These are phyloP conservation scores for Botrytis elliptica DNA, from an alignment of 2,329 filamentous ascomycete genomes.

Conservation along the genomic window DNA sequence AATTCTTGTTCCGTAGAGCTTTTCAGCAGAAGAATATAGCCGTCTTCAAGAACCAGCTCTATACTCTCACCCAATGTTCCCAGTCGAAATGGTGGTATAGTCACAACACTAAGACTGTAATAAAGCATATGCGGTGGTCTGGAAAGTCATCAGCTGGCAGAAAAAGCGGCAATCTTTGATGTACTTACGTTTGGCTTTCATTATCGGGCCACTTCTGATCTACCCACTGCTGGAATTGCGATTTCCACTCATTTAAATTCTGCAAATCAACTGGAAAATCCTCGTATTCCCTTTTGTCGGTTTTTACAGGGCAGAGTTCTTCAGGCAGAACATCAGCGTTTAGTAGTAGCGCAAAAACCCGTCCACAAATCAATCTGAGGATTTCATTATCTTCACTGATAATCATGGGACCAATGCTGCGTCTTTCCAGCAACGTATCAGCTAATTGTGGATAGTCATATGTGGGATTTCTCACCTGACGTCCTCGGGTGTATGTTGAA, in stretches of 20 bases:
- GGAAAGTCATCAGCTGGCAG: background rate
- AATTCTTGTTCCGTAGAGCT: conserved; percentile 15
- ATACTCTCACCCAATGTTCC: conserved; percentile 10
- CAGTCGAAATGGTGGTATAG: conserved; percentile 2
- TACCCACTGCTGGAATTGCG: conserved; percentile 30
- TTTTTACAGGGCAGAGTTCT: conserved; percentile 30
- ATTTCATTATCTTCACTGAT: conserved; percentile 34
- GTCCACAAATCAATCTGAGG: conserved; percentile 31
- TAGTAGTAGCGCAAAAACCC: conserved; percentile 29
- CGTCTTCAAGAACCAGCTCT: conserved; percentile 13
- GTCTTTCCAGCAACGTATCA: conserved; percentile 21
- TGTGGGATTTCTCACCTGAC: conserved; percentile 27
- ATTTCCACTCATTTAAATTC: conserved; percentile 28
- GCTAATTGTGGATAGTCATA: background rate
- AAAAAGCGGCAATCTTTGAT: background rate
- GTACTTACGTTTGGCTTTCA: background rate
- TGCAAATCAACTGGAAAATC: conserved; percentile 31
- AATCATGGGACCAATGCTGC: conserved; percentile 29
- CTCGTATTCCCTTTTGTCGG: conserved; percentile 22
- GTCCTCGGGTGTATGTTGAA: conserved; percentile 30
- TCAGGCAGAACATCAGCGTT: conserved; percentile 22
- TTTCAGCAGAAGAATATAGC: conserved; percentile 17
- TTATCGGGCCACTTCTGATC: conserved; percentile 23
- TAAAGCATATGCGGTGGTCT: conserved; percentile 19
- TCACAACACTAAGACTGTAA: conserved; percentile 16